Evolutionary conservation across 2,329 filamentous ascomycete species (phyloP), one percentile per base, ranked within the genome.

Genomic region (Aspergillus niger): DNA sequence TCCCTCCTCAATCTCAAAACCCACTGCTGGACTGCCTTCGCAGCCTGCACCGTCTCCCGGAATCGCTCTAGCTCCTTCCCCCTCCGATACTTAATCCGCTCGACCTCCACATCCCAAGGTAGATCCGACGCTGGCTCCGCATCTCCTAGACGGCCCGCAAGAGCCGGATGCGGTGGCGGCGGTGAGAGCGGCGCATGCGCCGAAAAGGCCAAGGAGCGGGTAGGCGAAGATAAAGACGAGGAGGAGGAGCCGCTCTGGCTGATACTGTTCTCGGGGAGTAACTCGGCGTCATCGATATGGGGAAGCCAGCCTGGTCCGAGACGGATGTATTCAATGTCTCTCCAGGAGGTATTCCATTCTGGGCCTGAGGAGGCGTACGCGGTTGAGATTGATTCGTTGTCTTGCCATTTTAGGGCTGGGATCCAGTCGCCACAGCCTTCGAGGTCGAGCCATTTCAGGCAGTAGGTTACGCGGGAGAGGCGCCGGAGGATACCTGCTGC

Each of bases 361-460:
- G 79, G 76, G 0, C 76, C 75, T 5, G 71, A 61, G 8, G 63
- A 70, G 8, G 67, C 59, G 15, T 70, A 63, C 3, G 72, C 73
- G 26, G 72, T 59, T 3, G 71, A 66, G 3, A 36, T 15, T 13
- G 32, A 36, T 36, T 69, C 71, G 15, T 59, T 60, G 5, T 72
- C 71, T 10, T 71, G 73, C 77, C 79, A 83, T 26, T 71, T 78
- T 30, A 88, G 69, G 0, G 85, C 83, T 15, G 77, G 75, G 32
- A 83, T 67, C 86, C 86, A 88, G 22, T 78, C 74, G 3, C 71
- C 72, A 66, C 86, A 89, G 8, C 86, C 85, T 69, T 87, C 83
- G 1, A 89, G 74, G 65, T 88, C 86, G 2, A 89, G 78, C 84
- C 85, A 88, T 65, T 82, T 80, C 2, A 89, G 76, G 48, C 84